Evolutionary conservation across 371 early-diverging fungal genomes (phyloP), one percentile per base, ranked within the genome.

Genomic region (Rhizopus stolonifer): DNA sequence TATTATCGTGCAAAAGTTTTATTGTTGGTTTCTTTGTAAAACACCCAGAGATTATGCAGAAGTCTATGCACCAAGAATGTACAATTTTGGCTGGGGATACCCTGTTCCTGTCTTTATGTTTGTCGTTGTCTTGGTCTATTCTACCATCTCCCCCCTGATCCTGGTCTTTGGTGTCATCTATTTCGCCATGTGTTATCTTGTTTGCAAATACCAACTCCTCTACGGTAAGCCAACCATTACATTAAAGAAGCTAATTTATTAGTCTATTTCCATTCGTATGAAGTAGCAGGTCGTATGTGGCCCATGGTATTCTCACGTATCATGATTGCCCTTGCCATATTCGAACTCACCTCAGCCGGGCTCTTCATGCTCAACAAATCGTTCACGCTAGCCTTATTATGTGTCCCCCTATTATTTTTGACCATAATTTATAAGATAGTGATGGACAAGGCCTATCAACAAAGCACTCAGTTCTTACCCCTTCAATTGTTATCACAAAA

Each of bases 131-230:
- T 49, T 91, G 57, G 79, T 85, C 5, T 93, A 92, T 72, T 85
- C 88, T n/a, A 85, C 84, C 21, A 88, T 91, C 13, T 77, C 87
- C n/a, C 92, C 93, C 3, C 67, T 91, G 9, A 87, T 91, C 42
- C 66, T 90, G 19, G 76, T 86, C 0, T 87, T 91, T 58, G 88
- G 88, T 11, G 77, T 85, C 8, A 62, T 89, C n/a, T 92, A 86
- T 65, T 93, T 79, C 59, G 69, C 76, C 29, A 65, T 89, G 46
- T 81, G 84, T 2, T 90, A 86, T 55, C 72, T 90, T 18, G 83
- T 92, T 4, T 82, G 84, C 77, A 91, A 91, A 63, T 87, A 88
- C 57, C 79, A 82, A 49, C 58, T 85, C 6, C 65, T 87, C 17
- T 89, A 87, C 63, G 90, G 78, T 77, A 69, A 55, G 25, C 13